Base-by-base conservation (phyloP, 169 alveolate genomes). In the Babesia gibsoni region DNA sequence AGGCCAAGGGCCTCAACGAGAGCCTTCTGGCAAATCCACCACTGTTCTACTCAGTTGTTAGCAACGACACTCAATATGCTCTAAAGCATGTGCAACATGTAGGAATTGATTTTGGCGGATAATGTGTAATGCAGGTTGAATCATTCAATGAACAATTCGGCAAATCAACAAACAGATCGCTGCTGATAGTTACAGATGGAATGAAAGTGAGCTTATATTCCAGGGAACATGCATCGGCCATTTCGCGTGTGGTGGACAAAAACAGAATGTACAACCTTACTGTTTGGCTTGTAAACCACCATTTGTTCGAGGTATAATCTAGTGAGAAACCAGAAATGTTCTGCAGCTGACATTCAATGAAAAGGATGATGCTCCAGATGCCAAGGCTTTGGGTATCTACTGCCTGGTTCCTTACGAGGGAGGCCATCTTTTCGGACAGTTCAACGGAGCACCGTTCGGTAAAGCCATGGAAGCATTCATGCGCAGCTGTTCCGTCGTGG, bases 391-490 rank as follows among this genome's bases (percentile, higher is more conserved):
- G 49, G 32, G 46, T 46, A 61, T 61, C 41, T 27, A 61, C 59
- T 61, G 72, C 46, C 30, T 61, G 16, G 27, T 61, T 42, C 72
- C 72, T 9, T 16, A 61, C 45, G 58, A 12, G 4, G 72, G 39
- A 12, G 30, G 39, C 22, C 35, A 18, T 35, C 56, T 61, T 20
- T 32, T 61, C 49, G 72, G 72, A 1, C 1, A 25, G 36, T 20
- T 37, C 72, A 45, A 25, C 23, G 72, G 32, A 1, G 59, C 56
- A 32, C 72, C 72, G 4, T 61, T 61, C 58, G 58, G 58, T 30
- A 61, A 61, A 35, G 72, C 58, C 43, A 61, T 45, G 56, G 72
- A 61, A 23, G 33, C 59, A 12, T 61, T 61, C 45, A 61, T 61
- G 58, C 56, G 72, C 33, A 8, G 7, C n/a, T 61, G 72, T 48